Percentiles rank a stretch among this genome's conserved stretches.
Evolutionary conservation across 169 alveolate genomes (phyloP).

Genomic region (Eimeria falciformis): DNA sequence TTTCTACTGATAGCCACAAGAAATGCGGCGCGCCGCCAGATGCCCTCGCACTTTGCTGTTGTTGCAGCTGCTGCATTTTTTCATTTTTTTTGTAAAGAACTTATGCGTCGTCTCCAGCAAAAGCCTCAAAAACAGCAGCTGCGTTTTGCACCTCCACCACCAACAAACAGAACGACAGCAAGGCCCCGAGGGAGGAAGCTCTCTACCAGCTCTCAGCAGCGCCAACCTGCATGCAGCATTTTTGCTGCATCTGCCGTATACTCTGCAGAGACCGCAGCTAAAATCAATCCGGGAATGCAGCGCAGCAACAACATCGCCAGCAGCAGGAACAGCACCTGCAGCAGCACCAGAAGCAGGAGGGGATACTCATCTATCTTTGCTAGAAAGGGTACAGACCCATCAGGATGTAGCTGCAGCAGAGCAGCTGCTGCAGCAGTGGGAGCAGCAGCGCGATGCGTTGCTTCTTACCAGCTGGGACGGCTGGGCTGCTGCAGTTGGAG

Average conservation of each 20-base stretch:
- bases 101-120: too few species aligned
- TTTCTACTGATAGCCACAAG: too few species aligned
- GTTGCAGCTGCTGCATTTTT: too few species aligned
- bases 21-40: too few species aligned
- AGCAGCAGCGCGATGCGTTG: conserved; percentile 46
- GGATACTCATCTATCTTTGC: not conserved
- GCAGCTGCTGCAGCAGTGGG: conserved; percentile 38
- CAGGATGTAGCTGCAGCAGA: conserved; percentile 12
- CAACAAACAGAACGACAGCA: too few species aligned
- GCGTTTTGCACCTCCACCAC: too few species aligned
- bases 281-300: not conserved
- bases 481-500: conserved; percentile 42
- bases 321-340: not conserved
- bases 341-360: conserved; percentile 24
- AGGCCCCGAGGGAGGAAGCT: too few species aligned
- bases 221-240: not conserved
- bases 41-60: too few species aligned
- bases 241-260: not conserved
- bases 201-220: not conserved
- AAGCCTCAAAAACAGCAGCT: too few species aligned
- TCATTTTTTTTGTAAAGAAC: too few species aligned
- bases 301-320: not conserved
- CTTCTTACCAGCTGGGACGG: conserved; percentile 38
- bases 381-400: not conserved
- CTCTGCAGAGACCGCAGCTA: not conserved